Conservation (phyloP, 148 eudicot genomes). For the Vaccinium darrowii region DNA sequence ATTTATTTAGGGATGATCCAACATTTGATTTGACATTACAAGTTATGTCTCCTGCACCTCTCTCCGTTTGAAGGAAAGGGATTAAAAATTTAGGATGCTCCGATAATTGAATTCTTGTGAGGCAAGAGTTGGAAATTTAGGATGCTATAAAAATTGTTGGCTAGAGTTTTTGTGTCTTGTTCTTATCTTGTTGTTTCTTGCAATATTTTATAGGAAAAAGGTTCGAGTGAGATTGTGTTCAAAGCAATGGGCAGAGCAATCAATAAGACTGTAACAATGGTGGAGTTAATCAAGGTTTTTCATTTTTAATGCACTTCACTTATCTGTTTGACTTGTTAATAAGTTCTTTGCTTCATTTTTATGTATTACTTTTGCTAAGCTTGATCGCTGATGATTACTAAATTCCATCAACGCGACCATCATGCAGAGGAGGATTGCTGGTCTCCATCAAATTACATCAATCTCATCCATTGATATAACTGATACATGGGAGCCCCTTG, state of each 20-base stretch:
- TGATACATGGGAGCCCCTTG: conserved; percentile 96
- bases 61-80: neutral
- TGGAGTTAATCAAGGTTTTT: conserved; percentile 90
- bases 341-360: neutral
- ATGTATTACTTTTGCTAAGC: too few species aligned
- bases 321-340: neutral
- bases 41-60: neutral
- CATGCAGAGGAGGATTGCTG: conserved; percentile 87
- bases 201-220: conserved; percentile 61
- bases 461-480: conserved; percentile 92
- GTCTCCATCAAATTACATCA: conserved; percentile 87
- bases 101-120: neutral
- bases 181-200: conserved; percentile 7
- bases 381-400: conserved; percentile 4
- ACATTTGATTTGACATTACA: neutral
- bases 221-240: conserved; percentile 71
- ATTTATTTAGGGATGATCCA: neutral
- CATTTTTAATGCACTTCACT: neutral
- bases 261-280: conserved; percentile 94
- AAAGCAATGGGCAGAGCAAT: conserved; percentile 99
- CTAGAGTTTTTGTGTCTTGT: neutral
- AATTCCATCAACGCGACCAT: conserved; percentile 7
- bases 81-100: neutral
- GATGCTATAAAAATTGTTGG: neutral
- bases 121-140: neutral